phyloP scores from a whole-genome alignment of 2,329 filamentous ascomycete species.

The Colletotrichum eleusines region DNA sequence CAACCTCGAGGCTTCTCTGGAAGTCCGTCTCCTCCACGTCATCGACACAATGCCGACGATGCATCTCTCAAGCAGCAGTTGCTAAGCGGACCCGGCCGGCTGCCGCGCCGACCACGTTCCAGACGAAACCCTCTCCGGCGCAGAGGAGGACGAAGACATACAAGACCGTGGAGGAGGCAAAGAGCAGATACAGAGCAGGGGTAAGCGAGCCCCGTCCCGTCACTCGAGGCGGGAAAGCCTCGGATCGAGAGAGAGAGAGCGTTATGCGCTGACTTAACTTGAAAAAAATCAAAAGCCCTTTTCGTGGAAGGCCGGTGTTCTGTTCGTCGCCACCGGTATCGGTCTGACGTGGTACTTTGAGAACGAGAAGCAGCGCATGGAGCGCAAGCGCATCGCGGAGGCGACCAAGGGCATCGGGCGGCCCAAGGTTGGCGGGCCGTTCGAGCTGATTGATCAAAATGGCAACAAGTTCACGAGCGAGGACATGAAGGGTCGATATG shows the following conservation, averaged over 20 bases:
- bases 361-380: constrained; percentile 90
- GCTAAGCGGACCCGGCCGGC: constrained; percentile 53
- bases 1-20: constrained; percentile 52
- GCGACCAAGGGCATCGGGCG: constrained; percentile 92
- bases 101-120: constrained; percentile 48
- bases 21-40: constrained; percentile 50
- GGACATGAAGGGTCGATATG: constrained; percentile 89
- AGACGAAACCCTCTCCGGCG: constrained; percentile 51
- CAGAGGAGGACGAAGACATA: constrained; percentile 57
- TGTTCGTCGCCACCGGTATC: constrained; percentile 85
- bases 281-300: constrained; percentile 73
- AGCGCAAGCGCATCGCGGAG: constrained; percentile 88
- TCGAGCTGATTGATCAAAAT: constrained; percentile 84
- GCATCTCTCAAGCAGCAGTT: constrained; percentile 54
- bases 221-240: not conserved
- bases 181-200: constrained; percentile 68
- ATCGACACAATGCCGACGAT: constrained; percentile 56
- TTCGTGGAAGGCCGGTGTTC: constrained; percentile 87
- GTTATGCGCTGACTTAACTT: constrained; percentile 22
- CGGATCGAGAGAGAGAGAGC: not conserved
- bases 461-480: constrained; percentile 81
- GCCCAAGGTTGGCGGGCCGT: constrained; percentile 92
- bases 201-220: constrained; percentile 51
- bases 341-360: constrained; percentile 92
- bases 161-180: constrained; percentile 70